These are phyloP conservation scores for Cardamine occulta DNA, from an alignment of 345 rosid genomes.

Conservation along the genomic window DNA sequence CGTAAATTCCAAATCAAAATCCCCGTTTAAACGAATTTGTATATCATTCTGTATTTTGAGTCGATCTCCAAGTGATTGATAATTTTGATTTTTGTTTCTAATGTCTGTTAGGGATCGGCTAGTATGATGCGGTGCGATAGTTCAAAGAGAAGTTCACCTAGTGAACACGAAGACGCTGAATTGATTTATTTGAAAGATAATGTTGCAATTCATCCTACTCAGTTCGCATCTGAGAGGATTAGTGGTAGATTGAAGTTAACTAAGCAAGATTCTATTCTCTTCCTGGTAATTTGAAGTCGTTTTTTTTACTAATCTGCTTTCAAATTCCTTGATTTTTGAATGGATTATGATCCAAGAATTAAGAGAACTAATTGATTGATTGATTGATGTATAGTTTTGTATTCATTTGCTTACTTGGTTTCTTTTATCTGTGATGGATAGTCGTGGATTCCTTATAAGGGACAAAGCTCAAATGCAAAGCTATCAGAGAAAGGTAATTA, in stretches of 20 bases:
- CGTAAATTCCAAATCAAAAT: not conserved
- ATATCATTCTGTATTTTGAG: not conserved
- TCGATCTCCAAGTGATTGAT: conserved; percentile 1
- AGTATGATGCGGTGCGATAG: conserved; percentile 71
- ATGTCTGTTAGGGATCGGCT: conserved; percentile 62
- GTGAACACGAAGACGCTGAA: conserved; percentile 74
- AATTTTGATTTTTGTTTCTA: conserved; percentile 17
- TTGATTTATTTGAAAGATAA: conserved; percentile 75
- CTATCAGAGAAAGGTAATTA: conserved; percentile 79
- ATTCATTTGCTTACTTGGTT: not conserved
- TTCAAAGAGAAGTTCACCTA: conserved; percentile 58
- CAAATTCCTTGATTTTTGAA: not conserved
- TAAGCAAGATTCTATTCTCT: conserved; percentile 74
- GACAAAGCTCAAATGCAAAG: conserved; percentile 65
- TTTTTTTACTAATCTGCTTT: not conserved
- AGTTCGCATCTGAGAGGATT: conserved; percentile 85
- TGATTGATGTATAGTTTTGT: conserved; percentile 16
- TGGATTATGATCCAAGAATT: not conserved
- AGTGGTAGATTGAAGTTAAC: conserved; percentile 89
- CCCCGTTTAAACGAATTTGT: not conserved
- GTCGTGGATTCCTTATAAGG: conserved; percentile 97
- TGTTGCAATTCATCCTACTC: conserved; percentile 91
- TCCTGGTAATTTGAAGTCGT: conserved; percentile 55
- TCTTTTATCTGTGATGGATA: conserved; percentile 26
- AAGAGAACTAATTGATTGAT: not conserved